Percentiles rank a stretch among this genome's conserved stretches.
Conservation (phyloP, 345 rosid species). For the Sonneratia caseolaris region DNA sequence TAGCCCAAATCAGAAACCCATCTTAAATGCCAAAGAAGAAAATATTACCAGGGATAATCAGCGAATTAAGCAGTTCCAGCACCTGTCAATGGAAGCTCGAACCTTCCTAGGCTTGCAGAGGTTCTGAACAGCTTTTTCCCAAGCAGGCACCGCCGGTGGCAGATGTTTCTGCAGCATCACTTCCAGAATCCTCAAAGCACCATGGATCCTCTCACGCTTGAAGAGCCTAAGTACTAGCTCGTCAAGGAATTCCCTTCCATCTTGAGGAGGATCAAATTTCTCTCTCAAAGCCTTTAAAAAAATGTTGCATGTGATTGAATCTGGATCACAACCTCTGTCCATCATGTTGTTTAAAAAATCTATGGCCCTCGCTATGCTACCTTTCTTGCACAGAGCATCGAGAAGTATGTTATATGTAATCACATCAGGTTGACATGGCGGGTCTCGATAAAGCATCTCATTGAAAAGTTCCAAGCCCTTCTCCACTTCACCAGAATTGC, state of each 20-base stretch:
- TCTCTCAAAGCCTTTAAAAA: slow-evolving; percentile 59
- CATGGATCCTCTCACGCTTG: slow-evolving; percentile 47
- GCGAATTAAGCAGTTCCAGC: slow-evolving; percentile 44
- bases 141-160: slow-evolving; percentile 51
- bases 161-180: slow-evolving; percentile 66
- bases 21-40: neutral
- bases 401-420: slow-evolving; percentile 79
- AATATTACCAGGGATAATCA: slow-evolving; percentile 21
- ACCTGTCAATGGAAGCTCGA: slow-evolving; percentile 50
- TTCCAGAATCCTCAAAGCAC: slow-evolving; percentile 64
- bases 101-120: slow-evolving; percentile 62
- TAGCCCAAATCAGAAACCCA: neutral
- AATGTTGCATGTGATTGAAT: slow-evolving; percentile 60
- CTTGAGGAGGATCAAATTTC: slow-evolving; percentile 62
- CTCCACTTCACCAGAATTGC: slow-evolving; percentile 47
- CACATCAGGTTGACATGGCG: slow-evolving; percentile 71
- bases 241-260: slow-evolving; percentile 61
- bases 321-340: slow-evolving; percentile 73
- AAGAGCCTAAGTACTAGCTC: slow-evolving; percentile 62
- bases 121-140: slow-evolving; percentile 55
- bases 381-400: slow-evolving; percentile 55
- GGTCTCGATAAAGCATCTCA: slow-evolving; percentile 77
- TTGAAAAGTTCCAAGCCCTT: slow-evolving; percentile 64
- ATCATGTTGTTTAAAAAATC: slow-evolving; percentile 75
- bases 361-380: slow-evolving; percentile 53